A percentile compares a stretch with the other conserved stretches of the same genome.
Conservation (phyloP, 352 stramenopile genomes). For the Pythium volutum region DNA sequence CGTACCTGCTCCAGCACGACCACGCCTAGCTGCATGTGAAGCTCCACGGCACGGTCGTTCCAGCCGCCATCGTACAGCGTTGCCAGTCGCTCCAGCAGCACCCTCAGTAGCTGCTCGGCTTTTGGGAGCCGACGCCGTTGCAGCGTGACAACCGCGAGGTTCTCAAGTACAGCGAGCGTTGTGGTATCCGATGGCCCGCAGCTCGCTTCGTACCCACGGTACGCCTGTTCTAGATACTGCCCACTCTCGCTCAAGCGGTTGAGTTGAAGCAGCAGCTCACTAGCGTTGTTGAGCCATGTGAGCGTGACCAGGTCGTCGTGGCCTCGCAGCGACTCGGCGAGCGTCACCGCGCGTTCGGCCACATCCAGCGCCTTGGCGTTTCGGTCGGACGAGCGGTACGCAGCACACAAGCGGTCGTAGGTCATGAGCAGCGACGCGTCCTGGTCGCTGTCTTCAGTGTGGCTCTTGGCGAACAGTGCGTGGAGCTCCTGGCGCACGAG, state of each 20-base stretch:
- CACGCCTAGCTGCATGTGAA: slow-evolving; percentile 33
- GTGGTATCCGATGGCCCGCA: not conserved
- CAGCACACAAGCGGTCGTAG: slow-evolving; percentile 32
- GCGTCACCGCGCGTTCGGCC: slow-evolving; percentile 35
- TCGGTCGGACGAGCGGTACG: slow-evolving; percentile 14
- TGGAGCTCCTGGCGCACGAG: slow-evolving; percentile 47
- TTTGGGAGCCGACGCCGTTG: slow-evolving; percentile 3
- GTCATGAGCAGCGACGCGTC: slow-evolving; percentile 40
- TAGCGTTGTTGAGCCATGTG: slow-evolving; percentile 42
- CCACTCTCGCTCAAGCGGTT: slow-evolving; percentile 30
- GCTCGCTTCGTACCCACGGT: slow-evolving; percentile 22
- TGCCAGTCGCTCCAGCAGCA: slow-evolving; percentile 27
- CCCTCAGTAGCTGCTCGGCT: slow-evolving; percentile 32
- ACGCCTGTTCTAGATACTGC: slow-evolving; percentile 36
- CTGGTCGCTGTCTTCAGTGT: slow-evolving; percentile 33
- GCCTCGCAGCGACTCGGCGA: slow-evolving; percentile 39
- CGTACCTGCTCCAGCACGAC: slow-evolving; percentile 44
- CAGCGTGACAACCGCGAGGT: slow-evolving; percentile 38
- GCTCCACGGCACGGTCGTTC: slow-evolving; percentile 46
- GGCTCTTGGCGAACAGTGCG: slow-evolving; percentile 47
- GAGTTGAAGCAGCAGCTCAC: slow-evolving; percentile 35
- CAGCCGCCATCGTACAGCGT: slow-evolving; percentile 42
- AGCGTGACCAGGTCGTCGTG: slow-evolving; percentile 36
- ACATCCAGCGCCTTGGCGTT: slow-evolving; percentile 32
- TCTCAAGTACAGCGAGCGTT: slow-evolving; percentile 38